Evolutionary conservation across 345 rosid genomes (phyloP), one percentile per base, ranked within the genome.

Genomic region (Eucalyptus cloeziana): DNA sequence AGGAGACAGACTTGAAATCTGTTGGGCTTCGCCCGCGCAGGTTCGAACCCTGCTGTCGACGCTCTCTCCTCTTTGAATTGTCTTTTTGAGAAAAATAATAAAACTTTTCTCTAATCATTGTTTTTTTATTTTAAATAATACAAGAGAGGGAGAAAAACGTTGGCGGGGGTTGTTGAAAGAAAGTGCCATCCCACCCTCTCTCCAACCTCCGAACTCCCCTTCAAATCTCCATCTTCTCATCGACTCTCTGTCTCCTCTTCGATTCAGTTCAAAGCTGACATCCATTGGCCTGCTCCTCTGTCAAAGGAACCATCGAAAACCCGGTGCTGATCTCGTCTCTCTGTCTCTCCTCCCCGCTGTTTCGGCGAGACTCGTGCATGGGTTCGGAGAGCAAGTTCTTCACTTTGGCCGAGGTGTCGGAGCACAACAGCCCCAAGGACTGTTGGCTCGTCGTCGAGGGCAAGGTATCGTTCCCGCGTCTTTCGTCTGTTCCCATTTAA

Each of bases 31-130:
- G 98, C 98, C 98, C 94, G 99, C 98, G 98, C 98, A 96, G 99
- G 98, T 97, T 97, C 98, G 99, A 98, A 97, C 96, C 97, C 99
- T 95, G 97, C 98, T 96, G 96, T 95, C 95, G 99, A 96, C 98
- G 99, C 33, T 71, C 1, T 33, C 7, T 25, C 15, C 15, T 27
- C n/a, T 12, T 60, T 1, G 67, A 60, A 7, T 11, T 27, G 12
- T 2, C 2, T 9, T 56, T 24, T 56, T 24, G 30, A 24, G 13
- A 56, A 24, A 56, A 24, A 25, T 24, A 4, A 56, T 22, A 5
- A 24, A 56, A 56, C 1, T 8, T 15, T 4, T 67, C 31, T 33
- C 79, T 67, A 31, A 21, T 69, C 3, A 8, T 8, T 67, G 12
- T 8, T 69, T 69, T 56, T 56, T 21, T 54, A 4, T 56, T 24